Base-by-base conservation (phyloP, 371 early-diverging fungal genomes). In the Mucor sp. region DNA sequence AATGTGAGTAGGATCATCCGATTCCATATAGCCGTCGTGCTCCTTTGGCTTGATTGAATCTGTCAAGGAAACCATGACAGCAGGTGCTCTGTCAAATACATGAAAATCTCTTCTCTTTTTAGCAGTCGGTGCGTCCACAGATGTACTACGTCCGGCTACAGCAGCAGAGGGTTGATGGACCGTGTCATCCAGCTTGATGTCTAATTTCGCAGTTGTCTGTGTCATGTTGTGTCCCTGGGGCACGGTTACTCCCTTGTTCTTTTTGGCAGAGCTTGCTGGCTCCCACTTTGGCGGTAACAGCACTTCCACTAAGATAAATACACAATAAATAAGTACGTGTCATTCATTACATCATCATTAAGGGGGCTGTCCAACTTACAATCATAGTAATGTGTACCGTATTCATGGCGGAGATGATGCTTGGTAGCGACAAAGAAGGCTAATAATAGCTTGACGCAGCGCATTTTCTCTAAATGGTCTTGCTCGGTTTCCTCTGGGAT, bases 401-500 rank as follows among this genome's bases (percentile, higher is more conserved):
- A 79, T 60, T 94, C 93, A 47, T 76, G 80, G 15, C 94, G 84
- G 23, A 93, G 76, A 76, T 92, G 89, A 71, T 91, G 90, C 60
- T 91, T 91, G 48, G 85, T 86, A 0, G 91, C 83, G 12, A 87
- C 80, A 8, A 87, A 83, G 66, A 85, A 93, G 0, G 93, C 93
- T 19, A 90, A 60, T 17, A 93, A 71, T 44, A 94, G 83, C 60
- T 91, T 90, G 65, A 94, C 81, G 50, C 89, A 90, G 23, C 86
- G 86, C 68, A 84, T 81, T 69, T 92, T 93, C 71, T 89, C 90
- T n/a, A 76, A 53, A 55, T 82, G 76, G 57, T 88, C 89, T 11
- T 71, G 72, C 7, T 72, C 65, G 1, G 76, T 78, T 6, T 76
- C 71, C 44, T 81, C 85, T 9, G 80, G 77, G 47, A 88, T 82